These are phyloP conservation scores for Mycocalia duriaeana DNA, from an alignment of 1,284 basidiomycete species.

Conservation along the genomic window DNA sequence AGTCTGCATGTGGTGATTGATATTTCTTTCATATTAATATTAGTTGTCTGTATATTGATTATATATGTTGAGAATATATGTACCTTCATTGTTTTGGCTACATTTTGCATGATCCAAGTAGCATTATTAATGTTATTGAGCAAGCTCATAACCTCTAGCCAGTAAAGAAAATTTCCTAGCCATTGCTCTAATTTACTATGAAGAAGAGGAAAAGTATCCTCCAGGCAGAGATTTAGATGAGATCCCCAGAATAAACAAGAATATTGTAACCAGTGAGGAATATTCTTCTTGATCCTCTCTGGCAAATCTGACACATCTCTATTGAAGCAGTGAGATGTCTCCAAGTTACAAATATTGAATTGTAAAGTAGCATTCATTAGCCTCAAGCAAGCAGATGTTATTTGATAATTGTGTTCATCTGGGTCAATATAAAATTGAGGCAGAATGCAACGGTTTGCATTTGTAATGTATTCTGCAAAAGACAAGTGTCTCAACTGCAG, in stretches of 20 bases:
- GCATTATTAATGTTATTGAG: not conserved
- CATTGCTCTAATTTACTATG: not conserved
- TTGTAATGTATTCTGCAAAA: not conserved
- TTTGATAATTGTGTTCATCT: not conserved
- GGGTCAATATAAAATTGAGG: not conserved
- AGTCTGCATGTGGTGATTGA: not conserved
- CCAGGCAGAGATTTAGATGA: not conserved
- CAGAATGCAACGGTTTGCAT: not conserved
- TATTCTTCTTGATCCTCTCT: not conserved
- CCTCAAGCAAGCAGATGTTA: not conserved
- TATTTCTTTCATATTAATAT: not conserved
- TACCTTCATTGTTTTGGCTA: not conserved
- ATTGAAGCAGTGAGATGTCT: not conserved
- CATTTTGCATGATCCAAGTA: not conserved
- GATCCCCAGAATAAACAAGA: not conserved
- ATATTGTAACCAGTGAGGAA: not conserved
- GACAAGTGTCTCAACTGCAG: not conserved
- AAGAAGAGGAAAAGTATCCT: not conserved
- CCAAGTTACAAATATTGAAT: slow-evolving; percentile 1
- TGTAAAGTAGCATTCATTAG: not conserved
- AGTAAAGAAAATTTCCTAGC: not conserved
- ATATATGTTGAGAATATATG: not conserved
- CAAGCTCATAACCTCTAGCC: not conserved
- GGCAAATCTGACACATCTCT: not conserved
- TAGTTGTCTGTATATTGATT: not conserved